Conservation (phyloP, 768 basidiomycete species). For the Leccinum sublutescens region DNA sequence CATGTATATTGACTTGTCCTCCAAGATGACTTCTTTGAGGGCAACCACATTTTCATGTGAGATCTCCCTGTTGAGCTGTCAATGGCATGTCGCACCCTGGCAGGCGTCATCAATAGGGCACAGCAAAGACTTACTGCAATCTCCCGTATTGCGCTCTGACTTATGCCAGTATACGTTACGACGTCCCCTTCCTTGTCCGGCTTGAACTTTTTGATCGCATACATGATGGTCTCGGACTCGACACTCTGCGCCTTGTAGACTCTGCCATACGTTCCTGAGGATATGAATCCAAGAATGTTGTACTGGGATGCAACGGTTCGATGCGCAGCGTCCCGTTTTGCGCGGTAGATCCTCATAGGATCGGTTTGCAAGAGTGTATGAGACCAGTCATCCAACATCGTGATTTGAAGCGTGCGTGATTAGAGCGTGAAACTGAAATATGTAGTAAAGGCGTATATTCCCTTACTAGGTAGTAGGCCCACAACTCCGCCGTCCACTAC, state of each 20-base stretch:
- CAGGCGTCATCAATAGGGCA: slow-evolving; percentile 16
- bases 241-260: slow-evolving; percentile 94
- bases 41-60: slow-evolving; percentile 89
- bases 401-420: neutral
- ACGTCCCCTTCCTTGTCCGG: slow-evolving; percentile 99
- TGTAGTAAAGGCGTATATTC: neutral
- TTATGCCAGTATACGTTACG: slow-evolving; percentile 93
- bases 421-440: neutral
- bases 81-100: neutral
- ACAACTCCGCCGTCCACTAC: neutral
- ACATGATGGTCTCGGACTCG: slow-evolving; percentile 65
- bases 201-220: slow-evolving; percentile 99
- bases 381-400: slow-evolving; percentile 39
- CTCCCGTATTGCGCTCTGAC: slow-evolving; percentile 95
- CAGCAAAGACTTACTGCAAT: slow-evolving; percentile 67
- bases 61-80: slow-evolving; percentile 84
- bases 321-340: slow-evolving; percentile 69
- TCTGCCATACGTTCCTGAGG: slow-evolving; percentile 96
- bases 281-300: slow-evolving; percentile 93
- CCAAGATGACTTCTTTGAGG: slow-evolving; percentile 91
- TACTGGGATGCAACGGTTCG: slow-evolving; percentile 78
- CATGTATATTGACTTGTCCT: slow-evolving; percentile 99
- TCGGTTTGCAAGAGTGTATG: slow-evolving; percentile 46
- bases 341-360: slow-evolving; percentile 84
- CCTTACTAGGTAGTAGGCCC: too few species aligned